phyloP scores from a whole-genome alignment of 208 protist species.

The Lotmaria passim region DNA sequence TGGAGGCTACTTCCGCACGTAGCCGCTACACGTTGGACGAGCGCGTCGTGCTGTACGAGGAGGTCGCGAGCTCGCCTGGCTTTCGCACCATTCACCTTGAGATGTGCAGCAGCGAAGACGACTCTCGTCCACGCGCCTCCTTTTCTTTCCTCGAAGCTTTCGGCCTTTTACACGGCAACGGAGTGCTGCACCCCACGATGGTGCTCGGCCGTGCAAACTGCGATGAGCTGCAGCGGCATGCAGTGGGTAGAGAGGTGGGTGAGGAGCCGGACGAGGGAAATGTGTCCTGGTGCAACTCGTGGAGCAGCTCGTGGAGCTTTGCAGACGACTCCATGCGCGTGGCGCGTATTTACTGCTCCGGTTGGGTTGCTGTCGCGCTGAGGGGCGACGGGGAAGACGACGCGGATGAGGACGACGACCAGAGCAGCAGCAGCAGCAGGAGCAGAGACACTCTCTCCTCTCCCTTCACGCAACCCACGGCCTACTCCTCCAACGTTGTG shows the following conservation, averaged over 20 bases:
- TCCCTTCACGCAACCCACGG: not conserved
- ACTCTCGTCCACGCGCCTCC: not conserved
- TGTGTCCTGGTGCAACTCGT: no score
- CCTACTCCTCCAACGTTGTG: not conserved
- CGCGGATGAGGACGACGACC: not conserved
- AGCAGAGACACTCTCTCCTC: not conserved
- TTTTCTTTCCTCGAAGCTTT: slow-evolving; percentile 28
- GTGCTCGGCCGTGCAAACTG: slow-evolving; percentile 26
- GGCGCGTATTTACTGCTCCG: slow-evolving; percentile 27
- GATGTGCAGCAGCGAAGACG: not conserved
- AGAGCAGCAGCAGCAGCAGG: not conserved
- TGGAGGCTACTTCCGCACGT: slow-evolving; percentile 15
- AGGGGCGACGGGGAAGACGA: not conserved
- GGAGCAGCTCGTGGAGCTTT: no score
- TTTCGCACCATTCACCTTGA: slow-evolving; percentile 15
- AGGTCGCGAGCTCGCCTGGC: slow-evolving; percentile 23
- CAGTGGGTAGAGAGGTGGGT: not conserved
- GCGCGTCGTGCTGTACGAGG: slow-evolving; percentile 6
- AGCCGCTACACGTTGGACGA: slow-evolving; percentile 25
- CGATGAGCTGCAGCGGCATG: not conserved
- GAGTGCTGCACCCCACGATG: not conserved
- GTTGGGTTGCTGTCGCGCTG: slow-evolving; percentile 26
- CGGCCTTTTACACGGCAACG: not conserved
- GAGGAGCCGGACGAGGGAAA: not conserved
- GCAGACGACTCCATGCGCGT: not conserved